A percentile compares a stretch with the other conserved stretches of the same genome.
Evolutionary conservation across 345 rosid species (phyloP).

Genomic region (Eucalyptus tenuipes): DNA sequence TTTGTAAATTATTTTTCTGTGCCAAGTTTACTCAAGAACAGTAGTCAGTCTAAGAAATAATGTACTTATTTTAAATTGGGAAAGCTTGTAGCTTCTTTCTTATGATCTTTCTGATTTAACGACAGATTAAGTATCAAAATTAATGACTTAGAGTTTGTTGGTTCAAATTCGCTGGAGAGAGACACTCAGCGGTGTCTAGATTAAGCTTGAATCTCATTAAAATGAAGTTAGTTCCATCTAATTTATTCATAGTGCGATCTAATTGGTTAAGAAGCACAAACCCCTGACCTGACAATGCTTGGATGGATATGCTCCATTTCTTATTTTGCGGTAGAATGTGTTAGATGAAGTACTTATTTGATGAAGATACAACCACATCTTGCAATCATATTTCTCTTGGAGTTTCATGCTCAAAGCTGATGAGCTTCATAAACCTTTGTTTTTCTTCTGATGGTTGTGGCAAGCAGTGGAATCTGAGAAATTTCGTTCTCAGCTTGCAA

Average conservation of each 20-base stretch:
- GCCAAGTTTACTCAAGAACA: not conserved
- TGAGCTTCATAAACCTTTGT: not conserved
- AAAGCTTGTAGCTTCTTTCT: not conserved
- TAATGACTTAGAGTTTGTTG: not conserved
- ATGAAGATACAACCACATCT: not conserved
- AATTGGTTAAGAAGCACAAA: not conserved
- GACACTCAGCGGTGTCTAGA: not conserved
- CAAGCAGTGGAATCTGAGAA: constrained; percentile 76
- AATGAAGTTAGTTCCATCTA: not conserved
- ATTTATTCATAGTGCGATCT: not conserved
- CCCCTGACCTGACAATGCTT: not conserved
- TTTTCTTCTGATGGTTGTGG: constrained; percentile 4
- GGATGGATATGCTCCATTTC: not conserved
- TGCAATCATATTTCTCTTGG: not conserved
- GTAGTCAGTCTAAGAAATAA: not conserved
- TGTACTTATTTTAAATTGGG: not conserved
- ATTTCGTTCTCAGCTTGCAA: constrained; percentile 65
- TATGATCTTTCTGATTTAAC: not conserved
- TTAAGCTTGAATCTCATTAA: not conserved
- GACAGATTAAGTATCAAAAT: not conserved
- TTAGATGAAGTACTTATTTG: not conserved
- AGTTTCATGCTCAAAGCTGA: not conserved
- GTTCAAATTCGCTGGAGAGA: not conserved
- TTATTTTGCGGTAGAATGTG: not conserved
- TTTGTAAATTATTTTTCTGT: not conserved